phyloP scores from a whole-genome alignment of 345 rosid species.

The Gossypium longicalyx region DNA sequence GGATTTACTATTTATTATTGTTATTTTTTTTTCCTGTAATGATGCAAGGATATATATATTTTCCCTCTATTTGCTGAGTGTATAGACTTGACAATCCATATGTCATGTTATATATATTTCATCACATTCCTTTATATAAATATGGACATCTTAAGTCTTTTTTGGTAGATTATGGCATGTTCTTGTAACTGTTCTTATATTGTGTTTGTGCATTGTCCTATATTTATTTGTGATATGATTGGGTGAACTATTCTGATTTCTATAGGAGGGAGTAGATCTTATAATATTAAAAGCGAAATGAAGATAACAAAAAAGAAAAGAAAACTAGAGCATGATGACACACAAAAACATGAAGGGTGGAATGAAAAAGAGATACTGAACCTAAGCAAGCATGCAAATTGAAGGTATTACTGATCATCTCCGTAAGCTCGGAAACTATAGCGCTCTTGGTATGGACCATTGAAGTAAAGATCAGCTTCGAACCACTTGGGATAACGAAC shows the following conservation, averaged over 20 bases:
- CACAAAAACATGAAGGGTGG: too few species aligned
- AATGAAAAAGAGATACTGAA: too few species aligned
- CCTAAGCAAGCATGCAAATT: background rate
- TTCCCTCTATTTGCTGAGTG: background rate
- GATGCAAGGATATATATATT: background rate
- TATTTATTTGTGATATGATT: too few species aligned
- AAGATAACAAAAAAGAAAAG: too few species aligned
- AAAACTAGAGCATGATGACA: too few species aligned
- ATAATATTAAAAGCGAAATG: too few species aligned
- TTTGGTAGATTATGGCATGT: too few species aligned
- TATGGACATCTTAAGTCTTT: background rate
- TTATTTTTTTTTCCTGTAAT: background rate
- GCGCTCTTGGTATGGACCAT: conserved; percentile 76
- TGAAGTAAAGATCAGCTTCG: conserved; percentile 88
- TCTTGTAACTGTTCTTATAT: too few species aligned
- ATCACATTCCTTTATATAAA: background rate
- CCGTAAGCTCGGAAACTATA: conserved; percentile 83
- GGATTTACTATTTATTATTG: background rate
- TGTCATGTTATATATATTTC: background rate
- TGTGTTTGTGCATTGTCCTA: too few species aligned
- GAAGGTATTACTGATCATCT: conserved; percentile 44
- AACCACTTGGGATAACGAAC: conserved; percentile 94
- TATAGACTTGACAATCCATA: background rate
- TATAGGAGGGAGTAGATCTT: too few species aligned
- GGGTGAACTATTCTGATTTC: too few species aligned